Evolutionary conservation across 2,329 filamentous ascomycete species (phyloP).

Genomic region (Penicillium sp.): DNA sequence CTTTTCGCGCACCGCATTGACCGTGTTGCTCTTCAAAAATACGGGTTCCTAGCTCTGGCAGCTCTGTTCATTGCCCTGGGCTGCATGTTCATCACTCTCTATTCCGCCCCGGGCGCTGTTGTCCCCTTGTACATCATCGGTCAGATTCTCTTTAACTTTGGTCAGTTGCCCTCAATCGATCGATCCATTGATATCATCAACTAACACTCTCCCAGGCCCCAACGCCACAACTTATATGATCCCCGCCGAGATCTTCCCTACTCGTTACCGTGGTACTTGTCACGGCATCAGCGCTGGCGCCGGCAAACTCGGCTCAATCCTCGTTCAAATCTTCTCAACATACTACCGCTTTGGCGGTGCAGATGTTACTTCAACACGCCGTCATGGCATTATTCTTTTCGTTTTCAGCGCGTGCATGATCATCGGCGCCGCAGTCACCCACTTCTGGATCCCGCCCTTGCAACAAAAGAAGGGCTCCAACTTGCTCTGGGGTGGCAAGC

Average conservation of each 20-base stretch:
- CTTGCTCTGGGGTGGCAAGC: conserved; percentile 38
- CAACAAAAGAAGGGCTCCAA: conserved; percentile 30
- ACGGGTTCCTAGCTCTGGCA: conserved; percentile 46
- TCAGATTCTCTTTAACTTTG: conserved; percentile 53
- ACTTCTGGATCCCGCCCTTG: conserved; percentile 44
- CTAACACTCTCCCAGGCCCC: conserved; percentile 28
- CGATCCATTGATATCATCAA: background rate
- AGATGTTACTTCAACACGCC: conserved; percentile 34
- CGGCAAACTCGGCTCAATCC: conserved; percentile 55
- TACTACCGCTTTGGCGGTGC: conserved; percentile 44
- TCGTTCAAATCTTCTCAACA: conserved; percentile 43
- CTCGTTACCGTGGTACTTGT: conserved; percentile 55
- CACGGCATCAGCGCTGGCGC: conserved; percentile 57
- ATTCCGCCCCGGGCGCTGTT: conserved; percentile 37
- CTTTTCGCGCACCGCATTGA: conserved; percentile 42
- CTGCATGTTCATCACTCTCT: conserved; percentile 44
- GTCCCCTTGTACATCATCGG: conserved; percentile 49
- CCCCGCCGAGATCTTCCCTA: conserved; percentile 60
- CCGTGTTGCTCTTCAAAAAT: conserved; percentile 47
- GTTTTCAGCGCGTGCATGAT: conserved; percentile 47
- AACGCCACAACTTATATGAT: conserved; percentile 50
- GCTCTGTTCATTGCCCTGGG: conserved; percentile 47
- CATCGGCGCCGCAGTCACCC: conserved; percentile 42
- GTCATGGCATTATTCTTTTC: conserved; percentile 43
- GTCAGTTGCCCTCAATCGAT: conserved; percentile 25